Percentiles rank a stretch among this genome's conserved stretches.
phyloP scores from a whole-genome alignment of 116 monocot species.

The Papilionanthe hybrid region DNA sequence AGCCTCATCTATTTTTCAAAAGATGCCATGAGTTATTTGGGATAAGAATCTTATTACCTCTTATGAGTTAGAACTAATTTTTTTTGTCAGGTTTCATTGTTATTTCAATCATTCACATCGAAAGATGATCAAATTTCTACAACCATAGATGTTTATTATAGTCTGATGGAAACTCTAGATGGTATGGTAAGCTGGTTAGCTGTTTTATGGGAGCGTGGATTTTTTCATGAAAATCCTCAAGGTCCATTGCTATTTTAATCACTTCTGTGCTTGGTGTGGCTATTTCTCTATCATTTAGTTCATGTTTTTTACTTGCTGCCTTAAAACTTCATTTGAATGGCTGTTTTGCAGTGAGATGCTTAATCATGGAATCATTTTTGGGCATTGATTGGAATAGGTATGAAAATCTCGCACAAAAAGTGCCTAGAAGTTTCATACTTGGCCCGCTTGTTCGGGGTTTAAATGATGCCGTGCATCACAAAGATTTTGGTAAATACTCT shows the following conservation, averaged over 20 bases:
- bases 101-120: constrained; percentile 40
- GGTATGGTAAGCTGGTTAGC: constrained; percentile 66
- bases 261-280: background rate
- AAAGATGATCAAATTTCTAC: constrained; percentile 7
- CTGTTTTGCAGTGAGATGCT: constrained; percentile 62
- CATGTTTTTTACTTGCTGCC: background rate
- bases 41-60: background rate
- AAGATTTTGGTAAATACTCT: constrained; percentile 71
- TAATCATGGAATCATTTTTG: constrained; percentile 89
- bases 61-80: background rate
- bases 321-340: constrained; percentile 8
- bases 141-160: constrained; percentile 13
- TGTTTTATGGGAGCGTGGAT: constrained; percentile 86
- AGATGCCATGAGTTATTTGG: background rate
- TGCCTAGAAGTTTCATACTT: constrained; percentile 66
- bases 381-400: constrained; percentile 50
- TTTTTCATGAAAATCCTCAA: constrained; percentile 87
- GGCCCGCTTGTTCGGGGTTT: constrained; percentile 61
- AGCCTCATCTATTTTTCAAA: background rate
- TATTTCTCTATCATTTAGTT: background rate
- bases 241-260: constrained; percentile 16
- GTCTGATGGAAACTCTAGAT: constrained; percentile 59
- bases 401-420: constrained; percentile 30
- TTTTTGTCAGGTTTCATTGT: constrained; percentile 54
- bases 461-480: constrained; percentile 84